A percentile compares a stretch with the other conserved stretches of the same genome.
Evolutionary conservation across 495 filamentous ascomycete species (phyloP).

Genomic region (Polyplosphaeria fusca): DNA sequence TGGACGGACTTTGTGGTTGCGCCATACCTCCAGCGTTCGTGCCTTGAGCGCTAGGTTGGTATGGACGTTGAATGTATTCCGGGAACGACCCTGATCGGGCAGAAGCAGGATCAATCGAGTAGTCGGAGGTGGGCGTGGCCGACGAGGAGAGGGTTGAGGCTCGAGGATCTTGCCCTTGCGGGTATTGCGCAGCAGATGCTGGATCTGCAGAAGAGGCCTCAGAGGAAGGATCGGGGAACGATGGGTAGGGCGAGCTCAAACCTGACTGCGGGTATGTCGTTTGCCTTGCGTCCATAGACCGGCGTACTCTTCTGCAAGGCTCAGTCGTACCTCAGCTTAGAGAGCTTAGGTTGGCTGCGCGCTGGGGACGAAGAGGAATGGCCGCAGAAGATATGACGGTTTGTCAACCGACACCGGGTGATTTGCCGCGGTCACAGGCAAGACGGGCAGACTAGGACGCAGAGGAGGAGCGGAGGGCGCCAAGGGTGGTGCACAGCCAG

Average conservation of each 20-base stretch:
- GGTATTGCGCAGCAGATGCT: constrained; percentile 73
- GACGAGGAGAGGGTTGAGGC: constrained; percentile 66
- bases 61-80: constrained; percentile 61
- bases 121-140: constrained; percentile 84
- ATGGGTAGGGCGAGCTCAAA: constrained; percentile 82
- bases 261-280: constrained; percentile 97
- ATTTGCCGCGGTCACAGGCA: constrained; percentile 25
- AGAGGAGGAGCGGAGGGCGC: constrained; percentile 16
- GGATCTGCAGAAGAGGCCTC: constrained; percentile 81
- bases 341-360: constrained; percentile 31
- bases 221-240: constrained; percentile 69
- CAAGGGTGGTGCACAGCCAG: constrained; percentile 34
- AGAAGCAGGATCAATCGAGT: constrained; percentile 73
- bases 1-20: constrained; percentile 96
- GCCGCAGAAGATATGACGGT: constrained; percentile 44
- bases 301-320: constrained; percentile 26
- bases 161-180: constrained; percentile 67
- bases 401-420: constrained; percentile 31
- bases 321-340: constrained; percentile 39
- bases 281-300: constrained; percentile 80
- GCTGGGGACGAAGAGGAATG: constrained; percentile 34
- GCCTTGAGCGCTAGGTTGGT: constrained; percentile 67
- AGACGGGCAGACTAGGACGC: constrained; percentile 25
- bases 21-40: constrained; percentile 87
- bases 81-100: constrained; percentile 77